Conservation (phyloP, 768 basidiomycete genomes). For the Kwoniella shandongensis region DNA sequence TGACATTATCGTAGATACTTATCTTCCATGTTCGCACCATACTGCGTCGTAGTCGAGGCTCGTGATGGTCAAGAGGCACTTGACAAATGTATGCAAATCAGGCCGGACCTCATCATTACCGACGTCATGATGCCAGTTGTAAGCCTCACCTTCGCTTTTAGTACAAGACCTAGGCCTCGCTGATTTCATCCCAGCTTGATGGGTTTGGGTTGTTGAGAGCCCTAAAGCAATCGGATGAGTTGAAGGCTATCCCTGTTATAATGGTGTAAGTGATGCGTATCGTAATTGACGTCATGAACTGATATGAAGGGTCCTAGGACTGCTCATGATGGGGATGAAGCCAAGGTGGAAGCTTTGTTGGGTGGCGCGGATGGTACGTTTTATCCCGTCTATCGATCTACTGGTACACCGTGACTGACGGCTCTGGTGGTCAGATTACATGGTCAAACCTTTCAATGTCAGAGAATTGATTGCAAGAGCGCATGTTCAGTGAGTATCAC, state of each 20-base stretch:
- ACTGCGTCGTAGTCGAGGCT: conserved; percentile 52
- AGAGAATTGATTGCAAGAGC: conserved; percentile 53
- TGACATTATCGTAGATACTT: no score
- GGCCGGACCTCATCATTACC: conserved; percentile 52
- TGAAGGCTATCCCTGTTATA: conserved; percentile 48
- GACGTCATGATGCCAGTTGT: conserved; percentile 55
- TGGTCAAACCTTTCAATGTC: conserved; percentile 54
- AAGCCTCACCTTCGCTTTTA: conserved; percentile 11
- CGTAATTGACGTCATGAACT: no score
- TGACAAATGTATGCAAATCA: conserved; percentile 24
- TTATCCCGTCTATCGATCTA: background rate
- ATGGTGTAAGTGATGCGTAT: conserved; percentile 37
- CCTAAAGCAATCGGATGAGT: conserved; percentile 33
- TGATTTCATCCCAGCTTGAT: conserved; percentile 44
- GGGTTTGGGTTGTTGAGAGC: conserved; percentile 51
- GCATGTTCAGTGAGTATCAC: conserved; percentile 20
- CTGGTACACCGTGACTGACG: background rate
- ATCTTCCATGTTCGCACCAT: conserved; percentile 47
- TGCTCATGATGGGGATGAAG: conserved; percentile 54
- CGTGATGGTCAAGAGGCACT: conserved; percentile 50
- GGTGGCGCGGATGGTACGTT: conserved; percentile 53
- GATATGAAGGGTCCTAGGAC: no score
- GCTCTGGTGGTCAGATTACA: conserved; percentile 41
- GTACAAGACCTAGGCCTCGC: background rate
- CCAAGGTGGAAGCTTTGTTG: conserved; percentile 53